Evolutionary conservation across 352 stramenopile genomes (phyloP).

Genomic region (Pythium coloratum): DNA sequence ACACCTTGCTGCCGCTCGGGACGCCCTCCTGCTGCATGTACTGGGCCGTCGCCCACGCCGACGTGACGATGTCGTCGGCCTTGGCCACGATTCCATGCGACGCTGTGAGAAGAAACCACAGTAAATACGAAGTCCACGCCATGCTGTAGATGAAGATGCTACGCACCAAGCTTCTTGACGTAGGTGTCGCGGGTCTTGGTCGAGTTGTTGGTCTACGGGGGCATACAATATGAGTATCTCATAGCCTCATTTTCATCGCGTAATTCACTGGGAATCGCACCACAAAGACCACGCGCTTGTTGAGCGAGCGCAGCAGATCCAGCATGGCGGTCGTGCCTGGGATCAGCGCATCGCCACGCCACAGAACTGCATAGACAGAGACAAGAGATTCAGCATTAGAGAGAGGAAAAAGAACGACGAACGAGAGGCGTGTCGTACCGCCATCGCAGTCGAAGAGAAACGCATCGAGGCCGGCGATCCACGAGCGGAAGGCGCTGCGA

Average conservation of each 20-base stretch:
- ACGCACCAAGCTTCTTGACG: conserved; percentile 78
- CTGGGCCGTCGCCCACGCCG: conserved; percentile 76
- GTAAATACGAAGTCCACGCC: not conserved
- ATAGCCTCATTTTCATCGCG: too few relatives aligned
- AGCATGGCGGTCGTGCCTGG: conserved; percentile 64
- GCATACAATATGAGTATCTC: not conserved
- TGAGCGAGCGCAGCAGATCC: conserved; percentile 60
- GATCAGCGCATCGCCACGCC: conserved; percentile 59
- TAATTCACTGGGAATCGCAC: conserved; percentile 25
- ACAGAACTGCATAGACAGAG: conserved; percentile 13
- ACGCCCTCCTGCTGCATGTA: conserved; percentile 83
- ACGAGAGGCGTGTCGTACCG: conserved; percentile 30
- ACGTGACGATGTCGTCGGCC: conserved; percentile 83
- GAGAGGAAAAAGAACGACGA: too few relatives aligned
- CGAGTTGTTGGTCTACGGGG: conserved; percentile 78
- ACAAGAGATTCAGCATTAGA: not conserved
- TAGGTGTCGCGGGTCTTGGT: conserved; percentile 80
- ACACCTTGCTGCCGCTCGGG: conserved; percentile 62
- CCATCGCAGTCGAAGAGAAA: conserved; percentile 87
- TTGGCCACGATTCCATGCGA: conserved; percentile 70
- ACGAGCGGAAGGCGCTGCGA: conserved; percentile 26
- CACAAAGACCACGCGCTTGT: conserved; percentile 86
- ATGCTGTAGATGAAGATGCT: not conserved
- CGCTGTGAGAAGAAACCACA: conserved; percentile 27
- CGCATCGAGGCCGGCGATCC: conserved; percentile 62